These are phyloP conservation scores for Triticum turgidum DNA, from an alignment of 176 grass and related monocot genomes.

Conservation along the genomic window DNA sequence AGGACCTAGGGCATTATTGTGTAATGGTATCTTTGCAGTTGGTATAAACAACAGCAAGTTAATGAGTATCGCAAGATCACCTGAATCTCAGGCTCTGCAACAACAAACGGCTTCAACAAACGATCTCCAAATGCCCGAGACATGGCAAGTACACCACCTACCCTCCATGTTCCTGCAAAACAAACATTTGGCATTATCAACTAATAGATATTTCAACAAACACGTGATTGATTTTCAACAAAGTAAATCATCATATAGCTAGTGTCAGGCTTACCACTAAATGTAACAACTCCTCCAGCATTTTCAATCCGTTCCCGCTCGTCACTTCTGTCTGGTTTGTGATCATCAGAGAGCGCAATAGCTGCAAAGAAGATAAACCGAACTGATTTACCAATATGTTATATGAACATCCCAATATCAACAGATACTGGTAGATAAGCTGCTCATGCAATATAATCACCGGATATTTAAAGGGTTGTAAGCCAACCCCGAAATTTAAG, in stretches of 20 bases:
- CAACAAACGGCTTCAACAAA: constrained; percentile 81
- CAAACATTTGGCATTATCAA: constrained; percentile 15
- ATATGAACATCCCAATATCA: constrained; percentile 5
- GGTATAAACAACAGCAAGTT: constrained; percentile 20
- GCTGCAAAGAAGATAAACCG: constrained; percentile 40
- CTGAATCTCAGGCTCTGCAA: constrained; percentile 91
- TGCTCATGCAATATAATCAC: not conserved
- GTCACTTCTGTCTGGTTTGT: constrained; percentile 91
- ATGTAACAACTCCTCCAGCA: constrained; percentile 75
- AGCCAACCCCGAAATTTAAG: not conserved
- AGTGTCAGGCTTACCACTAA: constrained; percentile 51
- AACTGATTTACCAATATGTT: constrained; percentile 18
- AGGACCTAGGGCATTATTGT: not conserved
- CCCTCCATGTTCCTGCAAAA: constrained; percentile 84
- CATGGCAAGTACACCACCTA: constrained; percentile 93
- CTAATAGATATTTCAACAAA: not conserved
- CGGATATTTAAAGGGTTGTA: not conserved
- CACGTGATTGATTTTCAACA: constrained; percentile 17
- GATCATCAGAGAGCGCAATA: constrained; percentile 83
- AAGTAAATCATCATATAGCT: not conserved
- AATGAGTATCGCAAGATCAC: constrained; percentile 30
- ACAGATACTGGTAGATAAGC: constrained; percentile 1
- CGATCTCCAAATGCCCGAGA: constrained; percentile 89
- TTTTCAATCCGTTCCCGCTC: constrained; percentile 81
- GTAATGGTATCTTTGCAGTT: not conserved